These are phyloP conservation scores for Irpex rosettiformis DNA, from an alignment of 1,284 basidiomycete genomes.

Conservation along the genomic window DNA sequence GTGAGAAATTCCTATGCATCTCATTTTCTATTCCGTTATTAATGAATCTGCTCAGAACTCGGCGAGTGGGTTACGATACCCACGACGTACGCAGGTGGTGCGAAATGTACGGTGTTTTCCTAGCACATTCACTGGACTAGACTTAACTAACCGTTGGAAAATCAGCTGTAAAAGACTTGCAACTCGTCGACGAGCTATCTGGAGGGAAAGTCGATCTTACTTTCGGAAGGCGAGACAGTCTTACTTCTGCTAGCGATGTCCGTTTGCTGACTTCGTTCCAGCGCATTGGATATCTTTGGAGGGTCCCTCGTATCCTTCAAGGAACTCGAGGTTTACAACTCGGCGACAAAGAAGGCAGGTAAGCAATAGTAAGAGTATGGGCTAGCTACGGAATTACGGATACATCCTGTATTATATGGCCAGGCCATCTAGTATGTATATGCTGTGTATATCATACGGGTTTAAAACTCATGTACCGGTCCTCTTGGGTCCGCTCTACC, in stretches of 20 bases:
- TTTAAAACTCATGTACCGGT: conserved; percentile 7
- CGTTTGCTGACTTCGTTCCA: conserved; percentile 24
- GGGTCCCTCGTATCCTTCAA: conserved; percentile 70
- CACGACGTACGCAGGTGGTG: conserved; percentile 97
- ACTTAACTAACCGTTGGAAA: not conserved
- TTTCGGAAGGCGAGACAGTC: conserved; percentile 75
- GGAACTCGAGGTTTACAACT: conserved; percentile 50
- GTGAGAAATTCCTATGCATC: conserved; percentile 40
- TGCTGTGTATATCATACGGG: not conserved
- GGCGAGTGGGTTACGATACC: conserved; percentile 92
- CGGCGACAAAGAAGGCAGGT: conserved; percentile 5
- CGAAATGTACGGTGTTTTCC: conserved; percentile 60
- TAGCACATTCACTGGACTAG: not conserved
- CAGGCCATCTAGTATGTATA: too few species aligned
- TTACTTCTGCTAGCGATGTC: not conserved
- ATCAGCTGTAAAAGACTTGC: conserved; percentile 80
- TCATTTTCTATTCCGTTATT: not conserved
- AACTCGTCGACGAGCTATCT: conserved; percentile 80
- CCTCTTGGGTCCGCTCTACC: conserved; percentile 8
- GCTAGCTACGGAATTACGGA: not conserved
- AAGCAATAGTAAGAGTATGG: not conserved
- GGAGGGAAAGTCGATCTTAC: conserved; percentile 91
- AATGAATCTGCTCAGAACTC: conserved; percentile 52
- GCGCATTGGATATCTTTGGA: conserved; percentile 83
- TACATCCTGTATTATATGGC: not conserved